Evolutionary conservation across 805 yeast species (phyloP), one percentile per base, ranked within the genome.

Genomic region (Metschnikowia lachancei): DNA sequence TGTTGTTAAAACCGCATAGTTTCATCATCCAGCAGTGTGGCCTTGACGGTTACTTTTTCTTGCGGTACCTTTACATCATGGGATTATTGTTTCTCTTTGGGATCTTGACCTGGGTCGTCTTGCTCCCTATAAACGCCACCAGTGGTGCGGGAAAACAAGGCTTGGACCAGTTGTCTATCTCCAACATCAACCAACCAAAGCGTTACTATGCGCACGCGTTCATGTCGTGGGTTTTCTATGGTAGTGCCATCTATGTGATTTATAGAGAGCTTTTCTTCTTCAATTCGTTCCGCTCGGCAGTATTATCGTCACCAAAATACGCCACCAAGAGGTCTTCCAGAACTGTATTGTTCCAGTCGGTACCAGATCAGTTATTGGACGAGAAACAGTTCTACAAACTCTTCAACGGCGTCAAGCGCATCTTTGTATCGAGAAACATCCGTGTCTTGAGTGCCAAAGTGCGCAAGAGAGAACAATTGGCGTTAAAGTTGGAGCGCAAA

Each of bases 41-140:
- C 14, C 63, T 92, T n/a, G 98, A 92, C 62, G 97, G 97, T 4
- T 92, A 87, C 69, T 83, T 94, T 61, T 92, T 91, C 64, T 67
- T 90, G 51, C 75, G 99, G 54, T 94, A 86, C 61, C 64, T 94
- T 24, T 74, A 78, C 41, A 58, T 85, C 31, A 69, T 88, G 52
- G 69, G 78, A 11, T 50, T 70, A 5, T 61, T 81, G 34, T 79
- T 82, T 47, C 45, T 62, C 37, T 51, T 50, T 38, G 72, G 81
- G 1, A 67, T 81, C 36, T 56, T 81, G 24, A 69, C 81, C 6
- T 81, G 78, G 74, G 82, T 85, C 7, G 76, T 92, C 41, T 69
- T 92, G 45, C 73, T 94, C n/a, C 94, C 98, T 0, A 74, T 92
- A 39, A 90, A 91, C 60, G 92, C 89, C 6, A 76, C 85, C 1